Evolutionary conservation across 1,284 basidiomycete genomes (phyloP).

Genomic region (Boletus semigastroideus): DNA sequence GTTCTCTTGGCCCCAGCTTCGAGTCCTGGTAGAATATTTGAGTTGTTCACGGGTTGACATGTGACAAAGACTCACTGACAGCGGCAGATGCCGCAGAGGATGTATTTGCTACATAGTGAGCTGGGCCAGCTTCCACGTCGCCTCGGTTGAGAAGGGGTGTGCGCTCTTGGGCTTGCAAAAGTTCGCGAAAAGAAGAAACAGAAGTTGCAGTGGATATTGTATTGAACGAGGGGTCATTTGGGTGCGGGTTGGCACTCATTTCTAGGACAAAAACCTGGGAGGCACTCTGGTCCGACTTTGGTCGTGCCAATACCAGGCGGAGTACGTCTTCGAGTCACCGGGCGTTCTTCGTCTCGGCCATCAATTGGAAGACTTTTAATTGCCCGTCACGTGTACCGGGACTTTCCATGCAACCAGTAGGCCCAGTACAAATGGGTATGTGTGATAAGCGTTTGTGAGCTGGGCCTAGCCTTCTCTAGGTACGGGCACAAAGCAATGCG

Average conservation of each 20-base stretch:
- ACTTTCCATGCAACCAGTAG: not conserved
- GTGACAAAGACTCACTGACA: constrained; percentile 15
- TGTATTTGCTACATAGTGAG: constrained; percentile 19
- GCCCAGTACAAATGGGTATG: too few species aligned
- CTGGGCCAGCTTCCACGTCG: constrained; percentile 29
- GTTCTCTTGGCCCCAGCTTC: constrained; percentile 18
- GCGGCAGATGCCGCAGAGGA: constrained; percentile 13
- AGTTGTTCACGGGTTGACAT: too few species aligned
- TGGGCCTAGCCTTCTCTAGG: too few species aligned
- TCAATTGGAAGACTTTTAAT: not conserved
- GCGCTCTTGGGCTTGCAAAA: constrained; percentile 23
- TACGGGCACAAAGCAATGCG: too few species aligned
- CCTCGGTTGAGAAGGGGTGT: constrained; percentile 22
- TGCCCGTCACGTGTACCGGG: not conserved
- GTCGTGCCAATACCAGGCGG: not conserved
- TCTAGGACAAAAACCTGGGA: not conserved
- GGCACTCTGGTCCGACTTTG: not conserved
- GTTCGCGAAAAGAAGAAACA: constrained; percentile 26
- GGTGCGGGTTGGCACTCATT: constrained; percentile 14
- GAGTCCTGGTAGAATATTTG: too few species aligned
- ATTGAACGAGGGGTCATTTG: constrained; percentile 15
- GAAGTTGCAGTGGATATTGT: constrained; percentile 33
- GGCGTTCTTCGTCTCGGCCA: not conserved
- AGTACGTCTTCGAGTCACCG: not conserved
- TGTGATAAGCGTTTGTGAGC: too few species aligned